These are phyloP conservation scores for Piper longum DNA, from an alignment of 164 flowering plant genomes.

Conservation along the genomic window DNA sequence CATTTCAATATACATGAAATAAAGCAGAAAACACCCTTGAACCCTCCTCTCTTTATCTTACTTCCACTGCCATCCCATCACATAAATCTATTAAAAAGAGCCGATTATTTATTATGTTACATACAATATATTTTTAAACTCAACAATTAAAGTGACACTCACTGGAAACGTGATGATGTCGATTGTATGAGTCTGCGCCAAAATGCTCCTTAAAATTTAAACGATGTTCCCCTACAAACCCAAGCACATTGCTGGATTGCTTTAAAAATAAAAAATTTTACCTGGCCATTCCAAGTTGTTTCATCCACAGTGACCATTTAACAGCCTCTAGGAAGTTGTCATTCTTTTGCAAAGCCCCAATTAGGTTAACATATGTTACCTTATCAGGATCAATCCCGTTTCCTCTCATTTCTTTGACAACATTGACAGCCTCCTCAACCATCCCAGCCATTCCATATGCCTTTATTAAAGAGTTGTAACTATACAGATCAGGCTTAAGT, in stretches of 20 bases:
- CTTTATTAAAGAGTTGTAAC: constrained; percentile 86
- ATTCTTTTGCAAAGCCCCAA: constrained; percentile 50
- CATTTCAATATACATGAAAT: too few relatives aligned
- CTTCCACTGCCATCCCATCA: too few relatives aligned
- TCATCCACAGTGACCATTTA: constrained; percentile 98
- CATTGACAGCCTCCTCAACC: constrained; percentile 73
- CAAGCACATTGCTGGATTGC: neutral
- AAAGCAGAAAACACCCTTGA: too few relatives aligned
- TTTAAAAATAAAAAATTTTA: constrained; percentile 3
- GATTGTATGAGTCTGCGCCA: too few relatives aligned
- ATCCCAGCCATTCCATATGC: constrained; percentile 91
- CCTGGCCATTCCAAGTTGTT: constrained; percentile 45
- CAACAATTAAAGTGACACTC: too few relatives aligned
- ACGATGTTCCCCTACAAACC: neutral
- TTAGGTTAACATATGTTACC: constrained; percentile 54
- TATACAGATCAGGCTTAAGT: constrained; percentile 59
- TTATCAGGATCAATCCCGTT: constrained; percentile 67
- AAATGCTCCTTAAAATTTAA: too few relatives aligned
- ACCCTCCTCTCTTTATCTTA: too few relatives aligned
- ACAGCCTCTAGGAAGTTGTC: constrained; percentile 83
- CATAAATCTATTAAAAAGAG: too few relatives aligned
- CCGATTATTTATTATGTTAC: too few relatives aligned
- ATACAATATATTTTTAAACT: too few relatives aligned
- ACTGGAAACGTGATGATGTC: too few relatives aligned
- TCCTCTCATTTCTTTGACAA: constrained; percentile 74